phyloP scores from a whole-genome alignment of 2,329 filamentous ascomycete species.

The Ascochyta fabae region DNA sequence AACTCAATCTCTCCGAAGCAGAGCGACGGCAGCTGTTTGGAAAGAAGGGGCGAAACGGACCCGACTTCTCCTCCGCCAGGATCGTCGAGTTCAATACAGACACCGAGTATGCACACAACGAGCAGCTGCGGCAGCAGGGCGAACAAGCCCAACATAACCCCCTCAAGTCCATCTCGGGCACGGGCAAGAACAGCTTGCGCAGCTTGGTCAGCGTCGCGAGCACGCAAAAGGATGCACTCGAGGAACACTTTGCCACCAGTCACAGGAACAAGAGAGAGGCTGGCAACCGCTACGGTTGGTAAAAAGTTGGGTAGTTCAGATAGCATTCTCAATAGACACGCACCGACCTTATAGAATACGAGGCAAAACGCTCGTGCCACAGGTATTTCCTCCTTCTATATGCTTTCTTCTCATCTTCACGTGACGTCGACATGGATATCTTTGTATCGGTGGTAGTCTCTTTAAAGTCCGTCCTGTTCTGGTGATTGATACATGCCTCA shows the following conservation, averaged over 20 bases:
- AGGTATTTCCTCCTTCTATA: too few species aligned
- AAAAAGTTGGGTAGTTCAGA: not conserved
- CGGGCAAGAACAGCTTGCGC: constrained; percentile 87
- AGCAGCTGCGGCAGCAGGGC: constrained; percentile 72
- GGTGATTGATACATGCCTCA: too few species aligned
- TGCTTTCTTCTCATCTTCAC: not conserved
- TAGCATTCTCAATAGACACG: too few species aligned
- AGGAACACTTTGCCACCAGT: constrained; percentile 88
- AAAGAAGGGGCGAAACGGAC: constrained; percentile 60
- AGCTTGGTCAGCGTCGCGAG: constrained; percentile 85
- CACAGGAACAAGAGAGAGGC: constrained; percentile 82
- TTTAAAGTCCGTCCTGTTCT: too few species aligned
- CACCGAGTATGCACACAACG: constrained; percentile 84
- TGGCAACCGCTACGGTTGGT: constrained; percentile 85
- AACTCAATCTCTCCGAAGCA: constrained; percentile 78
- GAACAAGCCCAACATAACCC: constrained; percentile 78
- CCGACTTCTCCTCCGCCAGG: constrained; percentile 61
- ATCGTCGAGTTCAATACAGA: constrained; percentile 90
- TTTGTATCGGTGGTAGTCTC: too few species aligned
- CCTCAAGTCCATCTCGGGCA: constrained; percentile 75
- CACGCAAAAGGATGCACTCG: constrained; percentile 82
- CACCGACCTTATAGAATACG: too few species aligned
- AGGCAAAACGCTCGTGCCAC: too few species aligned
- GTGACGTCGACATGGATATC: too few species aligned
- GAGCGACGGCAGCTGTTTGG: constrained; percentile 87